Percentiles rank a stretch among this genome's conserved stretches.
Conservation (phyloP, 2,329 filamentous ascomycete species). For the Rhexocercosporidium sp. region DNA sequence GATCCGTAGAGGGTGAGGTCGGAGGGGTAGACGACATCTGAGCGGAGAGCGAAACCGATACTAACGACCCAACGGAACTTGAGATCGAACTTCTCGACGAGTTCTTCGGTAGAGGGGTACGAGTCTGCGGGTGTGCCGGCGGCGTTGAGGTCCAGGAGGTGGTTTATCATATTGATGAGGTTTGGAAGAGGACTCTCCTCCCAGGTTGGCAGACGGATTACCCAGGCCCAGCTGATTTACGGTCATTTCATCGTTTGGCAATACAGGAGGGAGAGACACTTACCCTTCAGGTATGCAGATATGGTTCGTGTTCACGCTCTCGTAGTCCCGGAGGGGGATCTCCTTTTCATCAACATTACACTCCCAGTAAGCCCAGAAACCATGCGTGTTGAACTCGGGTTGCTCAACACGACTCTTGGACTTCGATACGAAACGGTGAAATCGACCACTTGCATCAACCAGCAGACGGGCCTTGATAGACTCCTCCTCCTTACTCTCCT, state of each 20-base stretch:
- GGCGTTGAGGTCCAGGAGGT: conserved; percentile 35
- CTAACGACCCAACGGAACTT: conserved; percentile 36
- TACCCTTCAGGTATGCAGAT: conserved; percentile 39
- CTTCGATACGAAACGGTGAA: conserved; percentile 34
- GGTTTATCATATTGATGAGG: conserved; percentile 37
- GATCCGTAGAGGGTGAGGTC: conserved; percentile 33
- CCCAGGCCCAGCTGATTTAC: conserved; percentile 35
- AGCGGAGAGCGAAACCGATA: conserved; percentile 37
- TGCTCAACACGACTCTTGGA: conserved; percentile 24
- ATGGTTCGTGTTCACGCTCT: conserved; percentile 39
- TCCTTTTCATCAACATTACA: conserved; percentile 30
- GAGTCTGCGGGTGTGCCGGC: conserved; percentile 29
- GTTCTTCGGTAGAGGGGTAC: conserved; percentile 31
- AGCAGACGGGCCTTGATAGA: conserved; percentile 27
- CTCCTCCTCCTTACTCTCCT: conserved; percentile 11
- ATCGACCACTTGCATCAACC: conserved; percentile 36
- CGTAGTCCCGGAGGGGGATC: conserved; percentile 35
- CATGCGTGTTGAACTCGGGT: conserved; percentile 34
- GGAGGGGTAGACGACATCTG: conserved; percentile 30
- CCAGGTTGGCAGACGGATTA: conserved; percentile 38
- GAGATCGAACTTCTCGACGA: conserved; percentile 34
- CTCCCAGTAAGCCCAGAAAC: conserved; percentile 35
- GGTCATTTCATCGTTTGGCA: not conserved
- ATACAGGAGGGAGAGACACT: not conserved
- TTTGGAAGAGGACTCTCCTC: conserved; percentile 36